Evolutionary conservation across 106 monocot species (phyloP).

Genomic region (Vanilla planifolia): DNA sequence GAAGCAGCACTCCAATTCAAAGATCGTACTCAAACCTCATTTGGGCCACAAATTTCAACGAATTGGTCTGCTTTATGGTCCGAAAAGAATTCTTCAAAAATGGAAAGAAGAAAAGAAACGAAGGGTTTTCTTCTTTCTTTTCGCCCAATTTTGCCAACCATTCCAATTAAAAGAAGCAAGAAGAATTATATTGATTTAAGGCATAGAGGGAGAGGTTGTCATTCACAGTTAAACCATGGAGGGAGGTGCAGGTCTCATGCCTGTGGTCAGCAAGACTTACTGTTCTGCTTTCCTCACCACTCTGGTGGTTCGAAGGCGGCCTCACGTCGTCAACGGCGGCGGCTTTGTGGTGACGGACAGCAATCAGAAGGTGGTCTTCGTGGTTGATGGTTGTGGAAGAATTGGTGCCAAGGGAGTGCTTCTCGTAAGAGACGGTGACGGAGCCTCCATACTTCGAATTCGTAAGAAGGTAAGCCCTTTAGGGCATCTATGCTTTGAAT

Average conservation of each 20-base stretch:
- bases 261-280: slow-evolving; percentile 66
- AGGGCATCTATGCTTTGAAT: too few species aligned
- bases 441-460: slow-evolving; percentile 50
- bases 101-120: neutral
- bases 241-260: slow-evolving; percentile 22
- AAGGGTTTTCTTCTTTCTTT: neutral
- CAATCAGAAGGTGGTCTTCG: slow-evolving; percentile 41
- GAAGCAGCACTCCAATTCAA: slow-evolving; percentile 26
- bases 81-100: slow-evolving; percentile 12
- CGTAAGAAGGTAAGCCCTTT: slow-evolving; percentile 42
- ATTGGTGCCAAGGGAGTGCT: slow-evolving; percentile 50
- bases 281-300: slow-evolving; percentile 29
- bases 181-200: neutral
- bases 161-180: neutral
- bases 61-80: slow-evolving; percentile 12
- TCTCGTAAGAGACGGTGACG: slow-evolving; percentile 57
- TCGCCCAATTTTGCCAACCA: slow-evolving; percentile 11
- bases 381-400: slow-evolving; percentile 64
- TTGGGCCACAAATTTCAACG: slow-evolving; percentile 17
- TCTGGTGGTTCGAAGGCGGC: slow-evolving; percentile 59
- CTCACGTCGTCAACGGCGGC: slow-evolving; percentile 56
- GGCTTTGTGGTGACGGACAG: slow-evolving; percentile 50
- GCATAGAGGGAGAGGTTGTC: neutral
- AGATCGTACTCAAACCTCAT: slow-evolving; percentile 24
- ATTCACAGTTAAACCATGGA: slow-evolving; percentile 10